Evolutionary conservation across 768 basidiomycete species (phyloP).

Genomic region (Mycena indigotica): DNA sequence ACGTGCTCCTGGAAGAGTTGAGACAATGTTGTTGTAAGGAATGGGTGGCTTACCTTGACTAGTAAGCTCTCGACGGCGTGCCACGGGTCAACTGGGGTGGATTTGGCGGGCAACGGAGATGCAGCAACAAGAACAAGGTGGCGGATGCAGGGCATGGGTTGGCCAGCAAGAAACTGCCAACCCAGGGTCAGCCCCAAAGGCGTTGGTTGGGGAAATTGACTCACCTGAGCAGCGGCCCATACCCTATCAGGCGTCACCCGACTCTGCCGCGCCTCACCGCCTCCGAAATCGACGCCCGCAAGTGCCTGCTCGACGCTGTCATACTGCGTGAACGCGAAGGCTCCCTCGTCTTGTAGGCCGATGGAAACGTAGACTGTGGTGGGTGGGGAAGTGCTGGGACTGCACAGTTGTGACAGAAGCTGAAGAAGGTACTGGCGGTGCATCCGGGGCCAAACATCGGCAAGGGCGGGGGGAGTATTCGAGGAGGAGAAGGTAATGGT

Average conservation of each 20-base stretch:
- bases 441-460: conserved; percentile 50
- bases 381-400: conserved; percentile 45
- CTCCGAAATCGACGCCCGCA: conserved; percentile 45
- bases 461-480: conserved; percentile 56
- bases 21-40: background rate
- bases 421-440: conserved; percentile 46
- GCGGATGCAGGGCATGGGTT: background rate
- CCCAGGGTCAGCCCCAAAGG: background rate
- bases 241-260: conserved; percentile 47
- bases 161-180: conserved; percentile 10
- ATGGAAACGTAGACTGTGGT: conserved; percentile 39
- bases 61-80: conserved; percentile 12
- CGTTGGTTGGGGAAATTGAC: conserved; percentile 3
- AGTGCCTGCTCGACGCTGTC: conserved; percentile 40
- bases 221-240: conserved; percentile 48
- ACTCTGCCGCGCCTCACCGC: conserved; percentile 40
- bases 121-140: conserved; percentile 22
- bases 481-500: conserved; percentile 49
- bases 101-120: conserved; percentile 1
- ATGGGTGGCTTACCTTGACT: conserved; percentile 5
- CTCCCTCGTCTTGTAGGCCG: conserved; percentile 36
- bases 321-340: conserved; percentile 44
- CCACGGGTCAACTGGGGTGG: conserved; percentile 13
- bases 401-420: conserved; percentile 44
- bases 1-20: conserved; percentile 10